Evolutionary conservation across 495 filamentous ascomycete species (phyloP).

Genomic region (Astrothelium macrocarpum): DNA sequence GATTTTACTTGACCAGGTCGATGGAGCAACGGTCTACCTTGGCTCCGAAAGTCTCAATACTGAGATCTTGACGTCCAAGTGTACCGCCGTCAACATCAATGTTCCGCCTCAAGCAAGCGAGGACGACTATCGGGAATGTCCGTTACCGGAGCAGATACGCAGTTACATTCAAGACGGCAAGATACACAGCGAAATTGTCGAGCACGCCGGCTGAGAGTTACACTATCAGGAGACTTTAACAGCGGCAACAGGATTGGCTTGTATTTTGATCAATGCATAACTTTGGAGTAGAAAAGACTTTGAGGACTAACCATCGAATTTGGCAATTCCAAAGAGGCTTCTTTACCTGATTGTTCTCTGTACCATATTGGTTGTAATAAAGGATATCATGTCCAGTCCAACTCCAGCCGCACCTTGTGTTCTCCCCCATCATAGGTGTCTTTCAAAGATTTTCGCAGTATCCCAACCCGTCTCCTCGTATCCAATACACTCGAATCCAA

Average conservation of each 20-base stretch:
- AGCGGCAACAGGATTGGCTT: not conserved
- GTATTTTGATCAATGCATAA: not conserved
- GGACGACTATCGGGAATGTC: constrained; percentile 72
- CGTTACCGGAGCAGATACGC: constrained; percentile 84
- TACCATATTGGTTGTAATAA: not conserved
- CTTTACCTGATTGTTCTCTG: not conserved
- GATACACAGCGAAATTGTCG: constrained; percentile 78
- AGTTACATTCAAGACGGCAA: constrained; percentile 66
- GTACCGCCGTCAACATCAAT: constrained; percentile 71
- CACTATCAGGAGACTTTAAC: not conserved
- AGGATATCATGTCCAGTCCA: no score
- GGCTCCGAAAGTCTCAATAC: constrained; percentile 63
- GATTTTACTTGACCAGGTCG: constrained; percentile 82
- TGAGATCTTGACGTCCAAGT: constrained; percentile 84
- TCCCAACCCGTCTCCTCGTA: not conserved
- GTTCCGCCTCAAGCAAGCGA: constrained; percentile 58
- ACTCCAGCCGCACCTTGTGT: no score
- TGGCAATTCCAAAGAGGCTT: not conserved
- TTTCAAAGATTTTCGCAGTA: not conserved
- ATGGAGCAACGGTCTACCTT: constrained; percentile 80
- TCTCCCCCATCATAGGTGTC: not conserved
- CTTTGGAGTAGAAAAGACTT: not conserved
- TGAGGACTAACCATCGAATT: not conserved
- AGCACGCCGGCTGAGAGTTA: constrained; percentile 58
- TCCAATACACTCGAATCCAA: not conserved